Evolutionary conservation across 768 basidiomycete genomes (phyloP), one percentile per base, ranked within the genome.

Genomic region (Dictyophora rubrovolvata): DNA sequence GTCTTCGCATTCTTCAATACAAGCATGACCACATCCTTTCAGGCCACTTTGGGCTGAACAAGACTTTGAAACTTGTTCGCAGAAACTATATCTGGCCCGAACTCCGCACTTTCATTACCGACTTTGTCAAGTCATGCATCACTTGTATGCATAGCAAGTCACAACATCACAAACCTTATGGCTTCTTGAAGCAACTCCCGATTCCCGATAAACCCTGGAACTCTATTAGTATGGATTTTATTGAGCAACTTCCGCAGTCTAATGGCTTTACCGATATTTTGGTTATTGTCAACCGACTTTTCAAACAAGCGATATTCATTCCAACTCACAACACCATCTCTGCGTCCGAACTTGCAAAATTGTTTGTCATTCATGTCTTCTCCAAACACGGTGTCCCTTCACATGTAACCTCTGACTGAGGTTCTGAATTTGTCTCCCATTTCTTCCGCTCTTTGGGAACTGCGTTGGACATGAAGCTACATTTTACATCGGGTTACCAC

Each of bases 31-130:
- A 63, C 20, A 63, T 68, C 1, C 53, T 70, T 21, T 68, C 69
- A 28, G 77, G 79, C 12, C 79, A 80, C 54, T 74, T 69, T 7
- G 77, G 79, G 2, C 66, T 63, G 12, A 62, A 59, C 1, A 65
- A 65, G 16, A 79, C 77, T 0, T 55, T 66, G 9, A 62, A 69
- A 3, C 58, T 71, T 1, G 61, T 79, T 3, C 65, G 70, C 5
- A 66, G 77, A 47, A 79, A 72, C 62, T 74, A 67, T n/a, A n/a
- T n/a, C 1, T 80, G 77, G 77, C 77, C 69, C 1, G 54, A 60
- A 2, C 61, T 72, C 34, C 51, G 58, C 18, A 51, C 51, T 10
- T 67, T 65, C 53, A 63, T 76, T 23, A 50, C 64, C 5, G 22
- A 59, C 36, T 76, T 75, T 62, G 69, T 76, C 20, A 46, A 62